Evolutionary conservation across 495 filamentous ascomycete genomes (phyloP).

Genomic region (Sordaria brevicollis): DNA sequence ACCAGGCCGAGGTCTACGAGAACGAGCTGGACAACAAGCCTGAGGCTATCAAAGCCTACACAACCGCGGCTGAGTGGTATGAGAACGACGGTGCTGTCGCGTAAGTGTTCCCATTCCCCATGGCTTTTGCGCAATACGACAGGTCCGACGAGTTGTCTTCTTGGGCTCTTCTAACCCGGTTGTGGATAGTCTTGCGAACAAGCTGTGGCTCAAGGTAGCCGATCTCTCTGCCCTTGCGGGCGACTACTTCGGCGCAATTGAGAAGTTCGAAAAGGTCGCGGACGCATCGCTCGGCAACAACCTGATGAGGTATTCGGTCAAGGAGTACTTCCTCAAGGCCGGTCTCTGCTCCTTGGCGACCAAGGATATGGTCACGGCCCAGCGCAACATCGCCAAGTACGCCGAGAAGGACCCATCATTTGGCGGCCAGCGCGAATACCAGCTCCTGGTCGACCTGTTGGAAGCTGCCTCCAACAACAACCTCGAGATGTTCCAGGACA

Average conservation of each 20-base stretch:
- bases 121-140: neutral
- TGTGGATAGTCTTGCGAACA: slow-evolving; percentile 64
- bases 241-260: slow-evolving; percentile 73
- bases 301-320: slow-evolving; percentile 82
- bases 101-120: slow-evolving; percentile 36
- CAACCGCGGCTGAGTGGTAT: slow-evolving; percentile 77
- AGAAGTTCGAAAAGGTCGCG: slow-evolving; percentile 72
- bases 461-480: slow-evolving; percentile 63
- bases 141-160: neutral
- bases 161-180: neutral
- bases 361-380: slow-evolving; percentile 63
- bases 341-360: slow-evolving; percentile 73
- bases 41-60: slow-evolving; percentile 66
- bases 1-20: slow-evolving; percentile 74
- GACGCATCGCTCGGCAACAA: slow-evolving; percentile 61
- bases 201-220: slow-evolving; percentile 77
- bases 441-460: slow-evolving; percentile 63
- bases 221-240: slow-evolving; percentile 71
- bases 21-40: slow-evolving; percentile 65
- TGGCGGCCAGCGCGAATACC: slow-evolving; percentile 60
- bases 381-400: slow-evolving; percentile 70
- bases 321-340: slow-evolving; percentile 87
- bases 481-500: slow-evolving; percentile 72
- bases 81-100: slow-evolving; percentile 78
- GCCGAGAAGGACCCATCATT: slow-evolving; percentile 74